Conservation (phyloP, 2,329 filamentous ascomycete species). For the Pseudonectria foliicola region DNA sequence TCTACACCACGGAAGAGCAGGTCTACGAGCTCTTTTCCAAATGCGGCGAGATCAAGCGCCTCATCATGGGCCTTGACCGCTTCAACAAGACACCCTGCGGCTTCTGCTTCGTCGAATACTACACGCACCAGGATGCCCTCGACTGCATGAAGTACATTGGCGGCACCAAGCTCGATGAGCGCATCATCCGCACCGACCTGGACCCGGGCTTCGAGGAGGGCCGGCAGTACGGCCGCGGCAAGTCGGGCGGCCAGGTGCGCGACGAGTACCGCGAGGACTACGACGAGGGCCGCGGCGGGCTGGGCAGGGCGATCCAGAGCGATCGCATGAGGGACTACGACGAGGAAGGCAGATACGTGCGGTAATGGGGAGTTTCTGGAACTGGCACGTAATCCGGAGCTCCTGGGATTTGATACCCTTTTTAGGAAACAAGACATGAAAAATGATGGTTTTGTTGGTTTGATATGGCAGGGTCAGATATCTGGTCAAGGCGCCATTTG, state of each 20-base stretch:
- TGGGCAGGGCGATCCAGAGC: constrained; percentile 65
- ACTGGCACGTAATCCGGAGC: constrained; percentile 1
- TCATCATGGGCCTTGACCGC: constrained; percentile 95
- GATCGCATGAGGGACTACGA: constrained; percentile 40
- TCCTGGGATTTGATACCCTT: constrained; percentile 21
- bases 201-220: constrained; percentile 96
- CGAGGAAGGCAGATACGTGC: constrained; percentile 28
- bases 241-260: constrained; percentile 91
- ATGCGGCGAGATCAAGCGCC: constrained; percentile 95
- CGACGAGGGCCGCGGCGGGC: constrained; percentile 86
- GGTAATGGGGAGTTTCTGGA: constrained; percentile 2
- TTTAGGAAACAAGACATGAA: constrained; percentile 3
- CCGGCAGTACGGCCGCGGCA: constrained; percentile 89
- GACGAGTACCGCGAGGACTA: constrained; percentile 98
- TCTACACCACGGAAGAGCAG: constrained; percentile 98
- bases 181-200: constrained; percentile 89
- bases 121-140: constrained; percentile 91
- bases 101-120: constrained; percentile 99
- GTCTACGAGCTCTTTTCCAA: constrained; percentile 96
- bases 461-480: too few species aligned
- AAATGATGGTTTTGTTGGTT: too few species aligned
- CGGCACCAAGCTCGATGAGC: constrained; percentile 95
- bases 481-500: not conserved
- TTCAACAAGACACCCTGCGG: constrained; percentile 97
- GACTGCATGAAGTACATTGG: constrained; percentile 99